A percentile compares a stretch with the other conserved stretches of the same genome.
Evolutionary conservation across 768 basidiomycete genomes (phyloP).

Genomic region (Boletellus emodensis): DNA sequence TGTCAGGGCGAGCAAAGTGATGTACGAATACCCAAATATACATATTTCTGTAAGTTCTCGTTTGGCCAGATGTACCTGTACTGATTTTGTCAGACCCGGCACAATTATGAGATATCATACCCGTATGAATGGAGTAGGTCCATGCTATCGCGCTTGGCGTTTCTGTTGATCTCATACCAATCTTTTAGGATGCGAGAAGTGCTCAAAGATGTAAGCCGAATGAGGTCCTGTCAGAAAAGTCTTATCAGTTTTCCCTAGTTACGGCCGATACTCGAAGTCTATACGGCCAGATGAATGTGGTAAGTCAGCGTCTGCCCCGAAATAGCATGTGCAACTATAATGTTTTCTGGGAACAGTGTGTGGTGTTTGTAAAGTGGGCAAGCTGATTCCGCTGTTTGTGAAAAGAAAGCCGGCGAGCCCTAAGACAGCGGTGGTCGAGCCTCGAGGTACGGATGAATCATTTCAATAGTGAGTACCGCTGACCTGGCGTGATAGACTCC

Average conservation of each 20-base stretch:
- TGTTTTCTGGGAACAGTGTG: slow-evolving; percentile 44
- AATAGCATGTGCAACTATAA: neutral
- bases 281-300: slow-evolving; percentile 63
- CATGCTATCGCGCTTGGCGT: neutral
- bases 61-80: slow-evolving; percentile 2
- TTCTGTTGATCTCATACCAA: slow-evolving; percentile 3
- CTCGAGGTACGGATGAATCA: slow-evolving; percentile 38
- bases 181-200: slow-evolving; percentile 55
- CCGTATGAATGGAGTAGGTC: slow-evolving; percentile 68
- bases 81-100: slow-evolving; percentile 49
- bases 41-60: slow-evolving; percentile 53
- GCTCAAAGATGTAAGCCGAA: slow-evolving; percentile 52
- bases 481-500: slow-evolving; percentile 14
- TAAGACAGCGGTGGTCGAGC: slow-evolving; percentile 39
- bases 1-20: slow-evolving; percentile 64
- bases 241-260: slow-evolving; percentile 38
- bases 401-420: slow-evolving; percentile 34
- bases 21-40: slow-evolving; percentile 63
- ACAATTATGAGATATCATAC: slow-evolving; percentile 73
- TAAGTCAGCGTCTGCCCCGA: slow-evolving; percentile 30
- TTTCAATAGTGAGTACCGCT: neutral
- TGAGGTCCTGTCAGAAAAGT: neutral
- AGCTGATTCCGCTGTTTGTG: slow-evolving; percentile 53
- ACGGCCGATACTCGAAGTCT: slow-evolving; percentile 72
- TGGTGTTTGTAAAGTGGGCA: slow-evolving; percentile 59